Conservation (phyloP, 1,284 basidiomycete genomes). For the Microstroma glucosiphilum region DNA sequence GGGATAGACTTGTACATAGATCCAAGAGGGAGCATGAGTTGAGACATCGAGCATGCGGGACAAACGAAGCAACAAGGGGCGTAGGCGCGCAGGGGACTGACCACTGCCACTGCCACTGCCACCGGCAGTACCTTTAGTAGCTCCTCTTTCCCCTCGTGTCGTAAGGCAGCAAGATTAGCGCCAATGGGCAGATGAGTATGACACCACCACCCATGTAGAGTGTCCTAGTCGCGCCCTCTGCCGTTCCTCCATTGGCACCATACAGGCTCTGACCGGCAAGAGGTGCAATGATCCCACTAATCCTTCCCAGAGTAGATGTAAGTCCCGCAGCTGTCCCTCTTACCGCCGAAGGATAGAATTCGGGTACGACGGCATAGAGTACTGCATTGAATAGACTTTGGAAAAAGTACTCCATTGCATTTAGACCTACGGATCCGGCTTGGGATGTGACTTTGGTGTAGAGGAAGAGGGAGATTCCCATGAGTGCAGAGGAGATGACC, state of each 20-base stretch:
- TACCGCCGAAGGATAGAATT: conserved; percentile 52
- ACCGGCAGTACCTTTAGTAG: conserved; percentile 18
- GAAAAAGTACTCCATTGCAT: conserved; percentile 51
- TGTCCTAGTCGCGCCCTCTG: conserved; percentile 21
- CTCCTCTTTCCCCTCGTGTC: conserved; percentile 33
- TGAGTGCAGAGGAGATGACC: conserved; percentile 51
- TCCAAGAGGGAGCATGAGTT: too few relatives aligned
- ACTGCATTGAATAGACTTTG: conserved; percentile 52
- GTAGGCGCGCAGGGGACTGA: too few relatives aligned
- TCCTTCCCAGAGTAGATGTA: conserved; percentile 50
- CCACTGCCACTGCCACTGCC: too few relatives aligned
- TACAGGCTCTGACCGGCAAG: conserved; percentile 53
- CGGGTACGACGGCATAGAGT: conserved; percentile 53
- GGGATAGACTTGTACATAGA: too few relatives aligned
- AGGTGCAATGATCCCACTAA: conserved; percentile 51
- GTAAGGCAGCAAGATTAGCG: conserved; percentile 31
- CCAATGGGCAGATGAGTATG: conserved; percentile 30
- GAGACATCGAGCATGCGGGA: too few relatives aligned
- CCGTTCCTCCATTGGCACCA: conserved; percentile 58
- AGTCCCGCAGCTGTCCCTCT: conserved; percentile 52
- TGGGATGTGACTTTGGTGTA: conserved; percentile 49
- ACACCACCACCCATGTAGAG: conserved; percentile 35
- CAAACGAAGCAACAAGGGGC: too few relatives aligned
- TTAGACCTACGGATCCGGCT: conserved; percentile 15
- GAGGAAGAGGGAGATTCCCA: conserved; percentile 52